Evolutionary conservation across 768 basidiomycete species (phyloP).

Genomic region (Termitomyces bulborhizus): DNA sequence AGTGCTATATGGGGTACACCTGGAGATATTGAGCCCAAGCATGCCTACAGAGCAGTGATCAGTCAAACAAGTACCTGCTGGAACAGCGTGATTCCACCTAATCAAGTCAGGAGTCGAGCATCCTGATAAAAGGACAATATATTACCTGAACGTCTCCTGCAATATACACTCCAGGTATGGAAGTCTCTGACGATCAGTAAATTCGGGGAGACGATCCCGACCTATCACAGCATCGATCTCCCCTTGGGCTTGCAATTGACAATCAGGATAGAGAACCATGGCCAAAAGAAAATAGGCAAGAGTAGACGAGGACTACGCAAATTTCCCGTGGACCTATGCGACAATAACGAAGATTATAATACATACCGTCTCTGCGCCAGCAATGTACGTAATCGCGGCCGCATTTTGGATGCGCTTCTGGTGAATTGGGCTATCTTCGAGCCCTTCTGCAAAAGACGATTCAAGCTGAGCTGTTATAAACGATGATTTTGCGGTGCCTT

Average conservation of each 20-base stretch:
- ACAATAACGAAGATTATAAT: background rate
- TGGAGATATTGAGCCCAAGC: background rate
- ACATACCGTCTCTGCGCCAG: constrained; percentile 30
- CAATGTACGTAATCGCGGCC: constrained; percentile 16
- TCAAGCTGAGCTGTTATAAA: background rate
- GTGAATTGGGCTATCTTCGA: background rate
- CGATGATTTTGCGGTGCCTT: background rate
- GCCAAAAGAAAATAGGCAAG: constrained; percentile 28
- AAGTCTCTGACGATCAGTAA: constrained; percentile 21
- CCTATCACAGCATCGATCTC: constrained; percentile 33
- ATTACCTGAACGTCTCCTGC: constrained; percentile 19
- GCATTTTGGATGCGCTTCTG: constrained; percentile 12
- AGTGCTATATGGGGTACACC: background rate
- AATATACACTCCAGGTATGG: constrained; percentile 22
- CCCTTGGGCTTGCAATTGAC: constrained; percentile 27
- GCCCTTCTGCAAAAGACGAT: background rate
- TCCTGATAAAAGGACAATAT: background rate
- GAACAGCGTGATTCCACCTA: constrained; percentile 17
- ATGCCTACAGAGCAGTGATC: no score
- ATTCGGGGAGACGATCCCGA: constrained; percentile 23
- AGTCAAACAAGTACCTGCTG: constrained; percentile 11
- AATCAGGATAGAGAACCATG: constrained; percentile 31
- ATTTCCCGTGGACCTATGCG: background rate
- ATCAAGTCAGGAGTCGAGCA: background rate
- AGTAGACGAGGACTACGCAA: constrained; percentile 20